phyloP scores from a whole-genome alignment of 148 eudicot species.

The Fagopyrum tataricum region DNA sequence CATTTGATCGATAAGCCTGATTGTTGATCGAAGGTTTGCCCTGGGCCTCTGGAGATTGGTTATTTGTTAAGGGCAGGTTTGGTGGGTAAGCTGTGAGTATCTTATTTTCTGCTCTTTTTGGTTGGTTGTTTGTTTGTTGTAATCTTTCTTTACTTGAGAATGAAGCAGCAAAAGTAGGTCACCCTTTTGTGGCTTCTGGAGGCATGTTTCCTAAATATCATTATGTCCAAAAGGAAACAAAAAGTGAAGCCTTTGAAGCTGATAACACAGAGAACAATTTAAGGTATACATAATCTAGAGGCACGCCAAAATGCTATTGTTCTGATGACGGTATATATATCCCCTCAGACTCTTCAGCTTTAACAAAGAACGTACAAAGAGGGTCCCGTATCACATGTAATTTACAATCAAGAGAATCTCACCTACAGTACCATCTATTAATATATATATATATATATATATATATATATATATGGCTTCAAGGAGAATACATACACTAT shows the following conservation, averaged over 20 bases:
- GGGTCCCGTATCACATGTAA: background rate
- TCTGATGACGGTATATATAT: too few species aligned
- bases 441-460: too few species aligned
- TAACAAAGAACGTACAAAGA: background rate
- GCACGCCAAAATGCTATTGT: too few species aligned
- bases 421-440: background rate
- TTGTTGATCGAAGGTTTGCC: slow-evolving; percentile 10
- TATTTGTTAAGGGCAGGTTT: slow-evolving; percentile 7
- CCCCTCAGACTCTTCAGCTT: background rate
- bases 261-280: too few species aligned
- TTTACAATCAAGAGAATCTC: too few species aligned
- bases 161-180: slow-evolving; percentile 9
- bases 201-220: background rate
- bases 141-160: slow-evolving; percentile 7
- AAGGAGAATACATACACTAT: too few species aligned
- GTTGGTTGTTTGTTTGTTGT: background rate
- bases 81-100: slow-evolving; percentile 1
- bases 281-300: too few species aligned
- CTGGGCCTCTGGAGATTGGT: slow-evolving; percentile 5
- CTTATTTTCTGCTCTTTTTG: background rate
- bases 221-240: too few species aligned
- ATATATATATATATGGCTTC: too few species aligned
- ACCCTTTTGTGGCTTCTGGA: slow-evolving; percentile 1
- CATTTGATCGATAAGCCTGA: slow-evolving; percentile 61
- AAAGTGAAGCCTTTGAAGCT: too few species aligned